A percentile compares a stretch with the other conserved stretches of the same genome.
These are phyloP conservation scores for Phanerodontia chrysosporium DNA, from an alignment of 768 basidiomycete genomes.

Conservation along the genomic window DNA sequence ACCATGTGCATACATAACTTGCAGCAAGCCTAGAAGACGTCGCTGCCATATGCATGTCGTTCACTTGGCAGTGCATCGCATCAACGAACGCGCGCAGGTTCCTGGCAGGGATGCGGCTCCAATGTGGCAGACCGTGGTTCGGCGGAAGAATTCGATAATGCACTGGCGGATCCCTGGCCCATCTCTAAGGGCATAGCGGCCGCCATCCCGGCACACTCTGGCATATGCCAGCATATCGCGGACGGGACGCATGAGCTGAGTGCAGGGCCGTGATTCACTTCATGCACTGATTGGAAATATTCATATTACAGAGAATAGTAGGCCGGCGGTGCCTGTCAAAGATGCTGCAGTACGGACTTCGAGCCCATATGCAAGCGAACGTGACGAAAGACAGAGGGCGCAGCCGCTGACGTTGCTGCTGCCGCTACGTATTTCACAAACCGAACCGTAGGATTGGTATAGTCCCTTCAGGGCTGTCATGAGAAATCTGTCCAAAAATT, in stretches of 20 bases:
- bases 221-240: neutral
- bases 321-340: neutral
- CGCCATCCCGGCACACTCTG: neutral
- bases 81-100: neutral
- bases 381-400: neutral
- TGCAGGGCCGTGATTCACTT: neutral
- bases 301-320: neutral
- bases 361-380: neutral
- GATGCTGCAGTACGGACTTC: neutral
- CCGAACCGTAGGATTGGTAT: neutral
- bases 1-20: slow-evolving; percentile 2
- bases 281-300: neutral
- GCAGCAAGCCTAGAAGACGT: neutral
- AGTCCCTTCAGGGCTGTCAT: neutral
- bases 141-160: neutral
- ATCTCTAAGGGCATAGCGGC: neutral
- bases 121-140: neutral
- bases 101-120: neutral
- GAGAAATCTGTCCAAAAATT: neutral
- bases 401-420: neutral
- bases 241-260: neutral
- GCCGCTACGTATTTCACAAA: neutral
- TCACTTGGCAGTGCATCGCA: neutral
- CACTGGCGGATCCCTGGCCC: neutral
- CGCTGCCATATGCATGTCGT: slow-evolving; percentile 13